Evolutionary conservation across 805 yeast species (phyloP), one percentile per base, ranked within the genome.

Genomic region (Metschnikowia reukaufii): DNA sequence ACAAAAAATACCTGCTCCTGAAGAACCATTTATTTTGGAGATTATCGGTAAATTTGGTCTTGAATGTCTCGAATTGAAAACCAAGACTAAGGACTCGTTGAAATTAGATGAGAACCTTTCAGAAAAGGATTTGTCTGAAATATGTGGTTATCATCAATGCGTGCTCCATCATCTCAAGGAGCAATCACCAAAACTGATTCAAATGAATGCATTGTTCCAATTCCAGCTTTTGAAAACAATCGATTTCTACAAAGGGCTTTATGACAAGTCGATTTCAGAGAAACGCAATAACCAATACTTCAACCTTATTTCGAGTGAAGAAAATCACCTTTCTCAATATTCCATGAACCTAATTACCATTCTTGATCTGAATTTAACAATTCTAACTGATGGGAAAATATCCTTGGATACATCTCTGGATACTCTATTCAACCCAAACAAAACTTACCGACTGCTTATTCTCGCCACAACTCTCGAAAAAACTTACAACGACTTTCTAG

Each of bases 401-500:
- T 8, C 23, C 9, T 12, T 16, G 15, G 21, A 13, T 5, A 17
- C 5, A 18, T 10, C 8, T 18, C 16, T 23, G 10, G 36, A 43
- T 12, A 18, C 3, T 12, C 10, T 17, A 15, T 33, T 25, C 10
- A 40, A 36, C 21, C 32, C 45, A 15, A 39, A 15, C n/a, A 41
- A 20, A 23, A 29, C 18, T 6, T 51, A 50, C 20, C 30, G 34
- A 9, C 27, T 10, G 15, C 38, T 48, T 18, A 9, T 47, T 13
- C 42, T 50, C 39, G 44, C 36, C 7, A 40, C 40, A 8, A 31
- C 34, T 19, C 42, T 46, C 13, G 20, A 33, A 29, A n/a, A 7
- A 6, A 17, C 74, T 2, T 83, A 83, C 56, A 84, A 83, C 17
- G 70, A 68, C 1, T 81, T 84, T 44, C 52, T 86, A 42, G 65